phyloP scores from a whole-genome alignment of 164 flowering plant genomes.

The Dillenia turbinata region DNA sequence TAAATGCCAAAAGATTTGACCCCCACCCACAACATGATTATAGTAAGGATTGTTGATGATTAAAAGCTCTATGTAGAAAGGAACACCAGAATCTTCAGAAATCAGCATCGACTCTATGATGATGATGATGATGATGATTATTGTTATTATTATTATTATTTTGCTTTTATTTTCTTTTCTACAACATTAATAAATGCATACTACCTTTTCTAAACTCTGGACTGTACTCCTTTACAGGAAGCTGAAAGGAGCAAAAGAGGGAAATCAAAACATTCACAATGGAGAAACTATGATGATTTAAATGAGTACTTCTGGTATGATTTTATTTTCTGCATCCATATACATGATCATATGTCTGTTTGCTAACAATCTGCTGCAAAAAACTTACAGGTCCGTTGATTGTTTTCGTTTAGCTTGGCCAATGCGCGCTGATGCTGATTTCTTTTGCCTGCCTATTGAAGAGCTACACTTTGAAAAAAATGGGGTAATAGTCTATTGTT shows the following conservation, averaged over 20 bases:
- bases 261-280: conserved; percentile 89
- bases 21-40: too few species aligned
- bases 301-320: conserved; percentile 95
- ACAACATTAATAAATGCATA: too few species aligned
- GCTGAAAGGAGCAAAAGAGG: conserved; percentile 73
- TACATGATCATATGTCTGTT: background rate
- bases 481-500: conserved; percentile 34
- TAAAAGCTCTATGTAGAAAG: too few species aligned
- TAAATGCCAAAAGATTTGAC: too few species aligned
- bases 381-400: conserved; percentile 73
- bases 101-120: too few species aligned
- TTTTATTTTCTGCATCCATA: background rate
- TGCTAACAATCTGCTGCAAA: background rate
- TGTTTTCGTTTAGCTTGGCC: conserved; percentile 99
- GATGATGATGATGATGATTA: too few species aligned
- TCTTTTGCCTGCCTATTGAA: conserved; percentile 49
- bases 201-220: background rate
- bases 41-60: too few species aligned
- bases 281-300: conserved; percentile 98
- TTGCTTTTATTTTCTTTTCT: background rate
- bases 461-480: conserved; percentile 31
- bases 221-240: conserved; percentile 47
- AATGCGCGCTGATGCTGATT: conserved; percentile 96
- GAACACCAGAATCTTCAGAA: too few species aligned
- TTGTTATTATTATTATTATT: background rate